Conservation (phyloP, 2,329 filamentous ascomycete species). For the Plenodomus tracheiphilus region DNA sequence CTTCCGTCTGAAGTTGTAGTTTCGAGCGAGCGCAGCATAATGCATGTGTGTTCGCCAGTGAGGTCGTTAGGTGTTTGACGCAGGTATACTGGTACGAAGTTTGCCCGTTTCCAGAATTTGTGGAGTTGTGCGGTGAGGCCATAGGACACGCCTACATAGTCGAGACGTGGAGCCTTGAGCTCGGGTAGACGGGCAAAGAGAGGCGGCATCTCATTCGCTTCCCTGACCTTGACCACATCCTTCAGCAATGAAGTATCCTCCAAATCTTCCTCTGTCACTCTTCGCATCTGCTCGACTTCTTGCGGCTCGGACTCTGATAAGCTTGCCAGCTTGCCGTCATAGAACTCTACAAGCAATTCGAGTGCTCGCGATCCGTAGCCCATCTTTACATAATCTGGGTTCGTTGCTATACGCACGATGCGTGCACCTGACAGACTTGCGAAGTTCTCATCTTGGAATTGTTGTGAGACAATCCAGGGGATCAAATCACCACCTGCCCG, state of each 20-base stretch:
- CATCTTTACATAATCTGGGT: constrained; percentile 89
- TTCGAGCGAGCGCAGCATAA: constrained; percentile 85
- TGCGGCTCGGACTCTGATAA: constrained; percentile 71
- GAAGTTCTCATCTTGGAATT: constrained; percentile 98
- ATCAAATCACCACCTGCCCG: constrained; percentile 91
- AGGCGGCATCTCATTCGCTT: constrained; percentile 89
- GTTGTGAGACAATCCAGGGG: constrained; percentile 95
- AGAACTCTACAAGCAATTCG: constrained; percentile 86
- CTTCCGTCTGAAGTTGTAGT: constrained; percentile 62
- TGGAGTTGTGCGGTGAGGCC: constrained; percentile 85
- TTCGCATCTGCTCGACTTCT: constrained; percentile 65
- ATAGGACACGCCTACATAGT: constrained; percentile 95
- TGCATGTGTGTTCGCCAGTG: constrained; percentile 95
- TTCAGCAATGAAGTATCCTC: constrained; percentile 74
- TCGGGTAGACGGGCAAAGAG: constrained; percentile 88
- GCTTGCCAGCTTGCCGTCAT: constrained; percentile 87
- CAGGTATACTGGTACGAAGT: constrained; percentile 88
- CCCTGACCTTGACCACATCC: constrained; percentile 86
- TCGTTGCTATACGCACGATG: constrained; percentile 92
- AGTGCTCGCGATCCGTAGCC: constrained; percentile 91
- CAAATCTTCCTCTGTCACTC: constrained; percentile 82
- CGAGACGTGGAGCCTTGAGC: constrained; percentile 75
- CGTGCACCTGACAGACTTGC: constrained; percentile 89
- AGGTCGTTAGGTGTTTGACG: constrained; percentile 94
- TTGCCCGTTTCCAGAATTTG: constrained; percentile 93